Evolutionary conservation across 1,284 basidiomycete genomes (phyloP), one percentile per base, ranked within the genome.

Genomic region (Mrakiaceae sp.): DNA sequence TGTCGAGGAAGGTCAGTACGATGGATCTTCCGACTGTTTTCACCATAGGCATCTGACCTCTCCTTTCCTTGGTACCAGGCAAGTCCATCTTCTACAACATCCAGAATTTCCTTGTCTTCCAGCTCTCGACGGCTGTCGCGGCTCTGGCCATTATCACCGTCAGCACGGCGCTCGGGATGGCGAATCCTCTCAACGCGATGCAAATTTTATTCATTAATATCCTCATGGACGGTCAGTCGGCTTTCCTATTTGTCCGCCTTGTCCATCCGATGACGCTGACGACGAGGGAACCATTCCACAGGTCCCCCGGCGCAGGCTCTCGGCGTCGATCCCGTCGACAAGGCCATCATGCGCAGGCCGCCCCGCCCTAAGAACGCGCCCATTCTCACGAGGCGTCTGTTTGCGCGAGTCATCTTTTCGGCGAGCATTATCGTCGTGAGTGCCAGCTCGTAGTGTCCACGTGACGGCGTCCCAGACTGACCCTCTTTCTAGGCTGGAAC

Each of bases 81-180:
- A 95, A 97, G 84, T 89, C 89, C 4, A 98, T 98, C 71, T 98
- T 97, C 77, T 91, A 95, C 78, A 98, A 98, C 72, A 96, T 98
- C 72, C 94, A 98, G 74, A 98, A 97, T 75, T 98, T 98, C 81
- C 79, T 98, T 60, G 84, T 88, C 49, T 98, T 98, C 82, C 94
- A 98, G 77, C 84, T 98, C 16, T 94, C 90, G 68, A 98, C 95
- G 2, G 94, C 94, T 1, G 90, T 93, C 5, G 93, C 95, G 10
- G 94, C 94, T 2, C 79, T 98, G 66, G 86, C 88, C n/a, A 81
- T 98, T 68, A 97, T 98, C 76, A 94, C 93, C 4, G 81, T 97
- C 61, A 92, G 88, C 72, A 98, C 94, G 12, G 81, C 93, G 72
- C 84, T 97, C 69, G 84, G 88, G 14, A 79, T 97, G 59, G 87